phyloP scores from a whole-genome alignment of 805 yeast species.

The Pichia phayaonensis region DNA sequence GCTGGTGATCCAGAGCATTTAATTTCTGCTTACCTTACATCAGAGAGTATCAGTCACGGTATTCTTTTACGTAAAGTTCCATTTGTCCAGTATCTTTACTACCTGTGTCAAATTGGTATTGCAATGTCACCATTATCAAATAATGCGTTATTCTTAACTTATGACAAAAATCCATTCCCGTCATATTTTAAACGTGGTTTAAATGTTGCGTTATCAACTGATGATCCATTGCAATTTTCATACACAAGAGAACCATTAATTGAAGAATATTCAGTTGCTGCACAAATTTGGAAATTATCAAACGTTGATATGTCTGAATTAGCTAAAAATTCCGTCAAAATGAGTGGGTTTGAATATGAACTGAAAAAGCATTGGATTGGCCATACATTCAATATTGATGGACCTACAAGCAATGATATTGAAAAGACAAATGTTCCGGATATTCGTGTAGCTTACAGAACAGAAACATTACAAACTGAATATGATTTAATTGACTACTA shows the following conservation, averaged over 20 bases:
- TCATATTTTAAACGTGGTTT: constrained; percentile 87
- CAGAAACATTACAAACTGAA: constrained; percentile 69
- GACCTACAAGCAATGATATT: constrained; percentile 77
- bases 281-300: constrained; percentile 90
- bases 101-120: constrained; percentile 89
- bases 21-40: constrained; percentile 77
- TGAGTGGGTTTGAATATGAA: constrained; percentile 87
- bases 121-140: constrained; percentile 98
- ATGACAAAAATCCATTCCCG: constrained; percentile 95
- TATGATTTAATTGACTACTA: constrained; percentile 60
- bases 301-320: constrained; percentile 96
- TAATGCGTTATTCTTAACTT: constrained; percentile 90
- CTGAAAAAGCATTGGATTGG: constrained; percentile 94
- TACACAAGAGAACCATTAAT: constrained; percentile 96
- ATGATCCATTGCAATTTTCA: constrained; percentile 95
- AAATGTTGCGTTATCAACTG: constrained; percentile 91
- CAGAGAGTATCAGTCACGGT: constrained; percentile 95
- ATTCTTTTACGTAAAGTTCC: constrained; percentile 90
- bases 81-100: constrained; percentile 86
- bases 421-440: constrained; percentile 95
- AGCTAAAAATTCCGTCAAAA: constrained; percentile 86
- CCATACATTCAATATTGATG: constrained; percentile 44
- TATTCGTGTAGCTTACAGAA: constrained; percentile 75
- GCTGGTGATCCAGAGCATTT: constrained; percentile 99
- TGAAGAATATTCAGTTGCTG: constrained; percentile 97